A percentile compares a stretch with the other conserved stretches of the same genome.
These are phyloP conservation scores for Cryphonectria radicalis DNA, from an alignment of 2,329 filamentous ascomycete species.

Conservation along the genomic window DNA sequence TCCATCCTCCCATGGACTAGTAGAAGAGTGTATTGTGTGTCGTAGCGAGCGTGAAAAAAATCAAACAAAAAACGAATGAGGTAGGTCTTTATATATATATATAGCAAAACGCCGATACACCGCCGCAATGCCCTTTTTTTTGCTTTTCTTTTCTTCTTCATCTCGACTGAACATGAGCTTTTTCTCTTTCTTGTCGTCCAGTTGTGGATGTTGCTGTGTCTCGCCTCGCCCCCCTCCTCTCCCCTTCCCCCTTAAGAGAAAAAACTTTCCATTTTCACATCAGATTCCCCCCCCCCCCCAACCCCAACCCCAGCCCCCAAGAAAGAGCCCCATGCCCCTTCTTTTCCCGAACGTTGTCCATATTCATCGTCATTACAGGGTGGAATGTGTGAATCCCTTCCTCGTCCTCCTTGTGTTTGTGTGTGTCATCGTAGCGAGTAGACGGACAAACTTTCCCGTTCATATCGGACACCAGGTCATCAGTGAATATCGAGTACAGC, in stretches of 20 bases:
- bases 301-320: no score
- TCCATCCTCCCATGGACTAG: not conserved
- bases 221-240: no score
- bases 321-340: not conserved
- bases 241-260: not conserved
- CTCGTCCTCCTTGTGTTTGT: not conserved
- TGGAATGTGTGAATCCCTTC: not conserved
- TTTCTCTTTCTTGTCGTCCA: not conserved
- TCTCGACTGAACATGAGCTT: not conserved
- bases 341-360: not conserved
- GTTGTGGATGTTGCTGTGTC: not conserved
- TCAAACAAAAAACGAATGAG: not conserved
- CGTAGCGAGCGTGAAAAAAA: slow-evolving; percentile 11
- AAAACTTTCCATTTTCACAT: not conserved
- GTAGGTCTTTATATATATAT: not conserved
- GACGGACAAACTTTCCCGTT: not conserved
- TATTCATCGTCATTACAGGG: not conserved
- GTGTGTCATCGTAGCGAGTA: not conserved
- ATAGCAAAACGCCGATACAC: slow-evolving; percentile 20
- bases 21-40: not conserved
- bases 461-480: slow-evolving; percentile 18
- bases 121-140: slow-evolving; percentile 8
- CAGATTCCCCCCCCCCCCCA: not conserved
- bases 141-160: not conserved
- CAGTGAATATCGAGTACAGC: slow-evolving; percentile 13